Conservation (phyloP, 1,139 yeast genomes). For the Sugiyamaella japonica region DNA sequence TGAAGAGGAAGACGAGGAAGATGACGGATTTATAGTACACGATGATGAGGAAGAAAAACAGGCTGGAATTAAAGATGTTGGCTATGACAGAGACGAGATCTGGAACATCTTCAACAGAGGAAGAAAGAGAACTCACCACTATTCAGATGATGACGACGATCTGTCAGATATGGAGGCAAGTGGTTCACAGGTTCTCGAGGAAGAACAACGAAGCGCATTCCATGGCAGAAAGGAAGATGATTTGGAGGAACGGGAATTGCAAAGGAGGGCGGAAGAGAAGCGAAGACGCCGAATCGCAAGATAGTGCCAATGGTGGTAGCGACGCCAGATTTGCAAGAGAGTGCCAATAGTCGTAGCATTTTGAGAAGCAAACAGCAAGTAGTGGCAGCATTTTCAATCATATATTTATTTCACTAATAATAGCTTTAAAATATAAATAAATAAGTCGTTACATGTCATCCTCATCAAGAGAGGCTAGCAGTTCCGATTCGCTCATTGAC, state of each 20-base stretch:
- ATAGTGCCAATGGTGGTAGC: neutral
- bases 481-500: slow-evolving; percentile 36
- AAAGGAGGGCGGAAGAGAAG: slow-evolving; percentile 49
- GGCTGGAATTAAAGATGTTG: slow-evolving; percentile 35
- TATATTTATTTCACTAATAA: slow-evolving; percentile 9
- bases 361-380: neutral
- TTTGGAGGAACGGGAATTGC: slow-evolving; percentile 60
- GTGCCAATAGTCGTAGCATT: neutral
- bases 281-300: slow-evolving; percentile 25
- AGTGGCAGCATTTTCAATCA: neutral
- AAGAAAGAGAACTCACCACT: slow-evolving; percentile 47
- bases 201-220: slow-evolving; percentile 65
- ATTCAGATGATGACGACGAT: slow-evolving; percentile 54
- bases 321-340: slow-evolving; percentile 16
- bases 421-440: slow-evolving; percentile 5
- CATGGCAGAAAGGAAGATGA: slow-evolving; percentile 67
- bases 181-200: slow-evolving; percentile 81
- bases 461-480: slow-evolving; percentile 21
- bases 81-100: slow-evolving; percentile 79
- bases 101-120: slow-evolving; percentile 83
- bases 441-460: neutral
- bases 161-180: slow-evolving; percentile 92
- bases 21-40: slow-evolving; percentile 39
- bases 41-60: slow-evolving; percentile 34
- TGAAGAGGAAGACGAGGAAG: slow-evolving; percentile 29